Evolutionary conservation across 2,329 filamentous ascomycete genomes (phyloP).

Genomic region (Ophiostoma montium): DNA sequence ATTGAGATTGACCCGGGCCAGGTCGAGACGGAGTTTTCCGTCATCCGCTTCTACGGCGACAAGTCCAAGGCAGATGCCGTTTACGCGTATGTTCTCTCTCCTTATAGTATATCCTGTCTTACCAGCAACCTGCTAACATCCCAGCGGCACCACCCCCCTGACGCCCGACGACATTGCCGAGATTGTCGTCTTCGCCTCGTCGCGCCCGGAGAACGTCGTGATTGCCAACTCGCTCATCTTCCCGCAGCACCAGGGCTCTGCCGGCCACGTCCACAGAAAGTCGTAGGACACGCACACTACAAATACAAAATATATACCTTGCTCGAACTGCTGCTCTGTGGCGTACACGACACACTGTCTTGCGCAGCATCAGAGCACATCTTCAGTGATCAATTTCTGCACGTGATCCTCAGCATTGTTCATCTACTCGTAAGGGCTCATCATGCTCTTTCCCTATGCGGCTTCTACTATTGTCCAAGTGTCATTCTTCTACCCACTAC

Average conservation of each 20-base stretch:
- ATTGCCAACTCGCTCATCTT: slow-evolving; percentile 77
- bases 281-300: background rate
- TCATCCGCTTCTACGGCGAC: slow-evolving; percentile 80
- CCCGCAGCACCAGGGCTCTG: slow-evolving; percentile 58
- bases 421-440: no score
- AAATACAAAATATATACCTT: background rate
- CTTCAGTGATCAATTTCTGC: no score
- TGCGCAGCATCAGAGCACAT: no score
- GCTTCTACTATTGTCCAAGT: background rate
- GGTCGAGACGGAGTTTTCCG: slow-evolving; percentile 86
- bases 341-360: no score
- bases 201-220: slow-evolving; percentile 78
- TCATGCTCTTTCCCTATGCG: no score
- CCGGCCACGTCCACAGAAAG: slow-evolving; percentile 8
- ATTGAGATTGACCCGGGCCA: slow-evolving; percentile 87
- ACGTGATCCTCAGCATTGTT: no score
- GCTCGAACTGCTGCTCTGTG: no score
- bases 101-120: background rate
- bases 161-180: slow-evolving; percentile 88
- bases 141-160: slow-evolving; percentile 61
- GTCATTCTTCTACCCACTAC: background rate
- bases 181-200: slow-evolving; percentile 72
- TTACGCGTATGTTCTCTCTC: slow-evolving; percentile 48
- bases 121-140: background rate
- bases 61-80: slow-evolving; percentile 81